Conservation (phyloP, 345 rosid species). For the Melastoma malabathricum region DNA sequence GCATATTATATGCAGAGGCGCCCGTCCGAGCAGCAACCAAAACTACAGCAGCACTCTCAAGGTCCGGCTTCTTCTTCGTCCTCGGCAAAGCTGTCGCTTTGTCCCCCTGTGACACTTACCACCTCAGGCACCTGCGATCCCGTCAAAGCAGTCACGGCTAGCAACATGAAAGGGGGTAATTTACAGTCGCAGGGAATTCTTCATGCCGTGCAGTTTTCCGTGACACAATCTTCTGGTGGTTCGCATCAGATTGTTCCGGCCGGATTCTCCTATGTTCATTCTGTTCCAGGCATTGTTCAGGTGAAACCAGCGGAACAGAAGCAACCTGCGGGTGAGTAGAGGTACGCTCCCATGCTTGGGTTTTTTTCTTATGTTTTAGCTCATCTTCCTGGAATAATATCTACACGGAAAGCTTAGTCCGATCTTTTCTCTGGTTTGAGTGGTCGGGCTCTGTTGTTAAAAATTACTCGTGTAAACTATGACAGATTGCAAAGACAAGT, state of each 20-base stretch:
- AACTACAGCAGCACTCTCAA: constrained; percentile 35
- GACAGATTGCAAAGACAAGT: too few relatives aligned
- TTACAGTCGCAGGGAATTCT: constrained; percentile 30
- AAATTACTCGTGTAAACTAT: too few relatives aligned
- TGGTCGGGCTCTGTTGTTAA: too few relatives aligned
- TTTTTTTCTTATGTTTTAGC: neutral
- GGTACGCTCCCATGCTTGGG: constrained; percentile 1
- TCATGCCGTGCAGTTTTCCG: constrained; percentile 31
- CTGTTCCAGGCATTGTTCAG: constrained; percentile 49
- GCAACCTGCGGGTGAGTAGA: constrained; percentile 80
- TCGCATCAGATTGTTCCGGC: constrained; percentile 42
- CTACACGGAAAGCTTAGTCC: too few relatives aligned
- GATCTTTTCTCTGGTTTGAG: too few relatives aligned
- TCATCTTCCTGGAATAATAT: neutral
- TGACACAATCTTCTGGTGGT: constrained; percentile 40
- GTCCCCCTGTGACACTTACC: constrained; percentile 36
- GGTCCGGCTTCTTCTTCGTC: constrained; percentile 33
- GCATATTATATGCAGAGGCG: constrained; percentile 66
- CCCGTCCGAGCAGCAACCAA: constrained; percentile 31
- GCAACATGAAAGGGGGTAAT: constrained; percentile 48
- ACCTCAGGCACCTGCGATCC: constrained; percentile 46
- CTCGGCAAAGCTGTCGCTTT: constrained; percentile 32
- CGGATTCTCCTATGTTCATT: constrained; percentile 48
- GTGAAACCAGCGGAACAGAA: constrained; percentile 81
- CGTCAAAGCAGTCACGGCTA: constrained; percentile 45